Base-by-base conservation (phyloP, 139 green algal species). In the Auxenochlorella protothecoides region DNA sequence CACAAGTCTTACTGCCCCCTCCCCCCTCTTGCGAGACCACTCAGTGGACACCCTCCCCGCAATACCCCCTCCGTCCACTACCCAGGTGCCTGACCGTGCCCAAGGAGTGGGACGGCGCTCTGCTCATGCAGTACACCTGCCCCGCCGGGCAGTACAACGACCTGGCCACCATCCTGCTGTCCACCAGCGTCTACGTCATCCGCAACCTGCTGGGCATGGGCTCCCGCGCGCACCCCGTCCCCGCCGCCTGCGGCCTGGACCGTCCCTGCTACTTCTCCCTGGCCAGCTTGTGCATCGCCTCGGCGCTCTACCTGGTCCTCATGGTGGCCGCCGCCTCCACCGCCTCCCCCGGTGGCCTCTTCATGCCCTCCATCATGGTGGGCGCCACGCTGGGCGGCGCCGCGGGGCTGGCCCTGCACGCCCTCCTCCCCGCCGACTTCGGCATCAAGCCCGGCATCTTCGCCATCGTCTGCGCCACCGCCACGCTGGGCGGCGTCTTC, bases 281-380 rank as follows among this genome's bases (percentile, higher is more conserved):
- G 2, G 74, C 68, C 56, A 75, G 68, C 16, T 75, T 96, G 59
- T 78, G 73, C 3, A 77, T 91, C 11, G 84, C 91, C 65, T 76
- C 55, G 54, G 64, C 69, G 5, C 55, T 75, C 27, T 96, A 93
- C 82, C 69, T 96, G n/a, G 61, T 83, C 5, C 81, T 96, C 7
- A 93, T 96, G 85, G 80, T 80, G 52, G 69, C 91, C 3, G 84
- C 85, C 13, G 84, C 80, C 8, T 86, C 85, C 64, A 70, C 92
- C 16, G 86, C 87, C 53, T 87, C 96, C 8, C 92, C 92, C 5
- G 90, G 86, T 4, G 92, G 92, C 52, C 82, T 97, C 15, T 97
- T 97, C 85, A 93, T 96, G 88, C 92, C 92, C 3, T 89, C 82
- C 55, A 91, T 96, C 76, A 85, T 95, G 75, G 82, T 91, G 64